Evolutionary conservation across 192 early-diverging fungal genomes (phyloP).

Genomic region (Rhizophlyctis rosea): DNA sequence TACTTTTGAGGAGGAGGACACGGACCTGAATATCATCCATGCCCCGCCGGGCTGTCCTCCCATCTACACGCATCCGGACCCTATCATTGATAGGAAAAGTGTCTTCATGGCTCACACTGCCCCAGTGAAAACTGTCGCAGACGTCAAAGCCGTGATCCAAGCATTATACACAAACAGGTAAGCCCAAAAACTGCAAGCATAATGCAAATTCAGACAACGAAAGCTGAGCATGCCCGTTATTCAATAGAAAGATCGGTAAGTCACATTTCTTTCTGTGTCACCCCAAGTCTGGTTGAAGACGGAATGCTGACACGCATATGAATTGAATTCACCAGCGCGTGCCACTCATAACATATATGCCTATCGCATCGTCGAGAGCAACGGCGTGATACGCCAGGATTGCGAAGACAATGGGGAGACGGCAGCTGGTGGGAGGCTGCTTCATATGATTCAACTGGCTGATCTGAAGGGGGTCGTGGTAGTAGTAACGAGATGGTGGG

Average conservation of each 20-base stretch:
- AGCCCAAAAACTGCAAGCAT: slow-evolving; percentile 50
- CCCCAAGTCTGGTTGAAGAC: neutral
- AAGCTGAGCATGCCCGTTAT: neutral
- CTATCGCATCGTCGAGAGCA: slow-evolving; percentile 68
- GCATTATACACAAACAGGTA: slow-evolving; percentile 66
- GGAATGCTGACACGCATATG: too few species aligned
- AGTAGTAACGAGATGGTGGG: slow-evolving; percentile 79
- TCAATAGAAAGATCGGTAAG: slow-evolving; percentile 1
- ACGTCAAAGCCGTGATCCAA: slow-evolving; percentile 54
- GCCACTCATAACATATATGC: slow-evolving; percentile 92
- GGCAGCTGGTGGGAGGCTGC: slow-evolving; percentile 77
- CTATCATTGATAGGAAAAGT: slow-evolving; percentile 75
- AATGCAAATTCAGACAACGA: neutral
- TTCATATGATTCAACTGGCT: slow-evolving; percentile 77
- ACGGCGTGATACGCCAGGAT: slow-evolving; percentile 54
- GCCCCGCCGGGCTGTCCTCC: slow-evolving; percentile 33
- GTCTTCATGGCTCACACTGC: slow-evolving; percentile 84
- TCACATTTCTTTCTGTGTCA: neutral
- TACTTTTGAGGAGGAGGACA: neutral
- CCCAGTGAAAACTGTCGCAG: slow-evolving; percentile 40
- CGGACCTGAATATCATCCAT: neutral
- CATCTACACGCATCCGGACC: slow-evolving; percentile 50
- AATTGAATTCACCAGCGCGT: neutral
- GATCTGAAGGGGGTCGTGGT: slow-evolving; percentile 73
- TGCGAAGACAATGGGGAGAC: slow-evolving; percentile 96